Base-by-base conservation (phyloP, 148 eudicot species). In the Vaccinium myrtillus region DNA sequence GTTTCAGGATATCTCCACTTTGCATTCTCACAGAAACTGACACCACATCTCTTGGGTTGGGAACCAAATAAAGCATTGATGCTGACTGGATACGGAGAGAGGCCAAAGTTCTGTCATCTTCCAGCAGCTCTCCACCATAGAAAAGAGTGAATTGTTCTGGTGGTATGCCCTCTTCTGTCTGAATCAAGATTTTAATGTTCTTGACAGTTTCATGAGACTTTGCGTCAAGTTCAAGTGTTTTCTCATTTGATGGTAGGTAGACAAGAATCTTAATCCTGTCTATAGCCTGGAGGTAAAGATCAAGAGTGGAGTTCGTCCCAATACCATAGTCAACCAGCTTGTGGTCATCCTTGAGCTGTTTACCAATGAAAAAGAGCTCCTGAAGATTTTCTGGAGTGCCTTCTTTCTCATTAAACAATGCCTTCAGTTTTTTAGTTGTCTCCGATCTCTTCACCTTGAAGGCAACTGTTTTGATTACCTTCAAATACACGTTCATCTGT, bases 371-470 rank as follows among this genome's bases (percentile, higher is more conserved):
- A 77, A 54, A 49, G 65, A 89, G 58, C 10, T 86, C 86, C 74
- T 84, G 89, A 16, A 87, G 84, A 70, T 81, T 55, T 58, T 87
- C 87, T 0, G 87, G 78, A 63, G 83, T 43, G 14, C 84, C 88
- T 73, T 70, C 87, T n/a, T 78, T 73, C 65, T 54, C 63, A 23
- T 63, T 51, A 1, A 85, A 70, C 19, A 75, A 8, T n/a, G 65
- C 25, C 73, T 89, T 89, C 0, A 89, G n/a, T 36, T 85, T 81
- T 58, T 51, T 75, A 2, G 81, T n/a, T 9, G 82, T 80, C 19
- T 67, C 78, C 6, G 70, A 79, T 18, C n/a, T 78, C 71, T 76
- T 86, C 23, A 76, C 81, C 39, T 83, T 86, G 12, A 87, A 25
- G 13, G 79, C 25, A 54, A 81, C 49, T 18, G 69, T 89, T 48